A percentile compares a stretch with the other conserved stretches of the same genome.
Conservation (phyloP, 352 stramenopile species). For the Phytopythium helicoides region DNA sequence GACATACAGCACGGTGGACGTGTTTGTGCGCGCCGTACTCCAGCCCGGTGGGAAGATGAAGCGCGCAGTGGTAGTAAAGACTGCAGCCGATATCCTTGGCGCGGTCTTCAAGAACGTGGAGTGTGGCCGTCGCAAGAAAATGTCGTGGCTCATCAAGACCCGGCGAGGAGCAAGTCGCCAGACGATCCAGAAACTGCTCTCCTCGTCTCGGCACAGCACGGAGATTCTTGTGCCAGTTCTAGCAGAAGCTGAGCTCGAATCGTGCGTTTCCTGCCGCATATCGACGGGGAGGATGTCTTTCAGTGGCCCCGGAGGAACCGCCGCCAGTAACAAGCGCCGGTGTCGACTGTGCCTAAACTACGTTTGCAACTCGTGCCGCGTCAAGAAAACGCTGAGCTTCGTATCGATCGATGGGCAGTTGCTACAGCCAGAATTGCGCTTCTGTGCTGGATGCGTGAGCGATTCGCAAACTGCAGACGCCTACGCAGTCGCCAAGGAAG, state of each 20-base stretch:
- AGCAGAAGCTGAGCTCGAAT: slow-evolving; percentile 7
- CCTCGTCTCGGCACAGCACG: background rate
- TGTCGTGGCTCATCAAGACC: slow-evolving; percentile 23
- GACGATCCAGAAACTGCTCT: background rate
- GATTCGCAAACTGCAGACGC: slow-evolving; percentile 18
- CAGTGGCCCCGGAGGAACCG: background rate
- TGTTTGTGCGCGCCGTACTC: slow-evolving; percentile 32
- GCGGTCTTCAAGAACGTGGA: slow-evolving; percentile 21
- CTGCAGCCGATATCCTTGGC: slow-evolving; percentile 20
- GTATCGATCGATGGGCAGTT: slow-evolving; percentile 16
- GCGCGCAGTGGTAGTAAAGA: slow-evolving; percentile 18
- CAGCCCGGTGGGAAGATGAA: slow-evolving; percentile 32
- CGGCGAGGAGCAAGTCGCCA: slow-evolving; percentile 6
- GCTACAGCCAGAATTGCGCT: slow-evolving; percentile 17
- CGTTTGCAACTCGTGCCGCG: slow-evolving; percentile 25
- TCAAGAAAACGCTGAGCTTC: slow-evolving; percentile 27
- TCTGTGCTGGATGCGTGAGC: slow-evolving; percentile 24
- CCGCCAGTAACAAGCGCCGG: slow-evolving; percentile 15
- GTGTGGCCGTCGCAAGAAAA: slow-evolving; percentile 34
- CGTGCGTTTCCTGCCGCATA: slow-evolving; percentile 19
- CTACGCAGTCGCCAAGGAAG: slow-evolving; percentile 19
- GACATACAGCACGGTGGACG: slow-evolving; percentile 23
- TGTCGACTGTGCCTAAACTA: slow-evolving; percentile 32
- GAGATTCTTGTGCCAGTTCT: slow-evolving; percentile 14
- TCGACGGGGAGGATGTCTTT: background rate